Evolutionary conservation across 2,329 filamentous ascomycete species (phyloP).

Genomic region (Teratosphaeria pseudoeucalypti): DNA sequence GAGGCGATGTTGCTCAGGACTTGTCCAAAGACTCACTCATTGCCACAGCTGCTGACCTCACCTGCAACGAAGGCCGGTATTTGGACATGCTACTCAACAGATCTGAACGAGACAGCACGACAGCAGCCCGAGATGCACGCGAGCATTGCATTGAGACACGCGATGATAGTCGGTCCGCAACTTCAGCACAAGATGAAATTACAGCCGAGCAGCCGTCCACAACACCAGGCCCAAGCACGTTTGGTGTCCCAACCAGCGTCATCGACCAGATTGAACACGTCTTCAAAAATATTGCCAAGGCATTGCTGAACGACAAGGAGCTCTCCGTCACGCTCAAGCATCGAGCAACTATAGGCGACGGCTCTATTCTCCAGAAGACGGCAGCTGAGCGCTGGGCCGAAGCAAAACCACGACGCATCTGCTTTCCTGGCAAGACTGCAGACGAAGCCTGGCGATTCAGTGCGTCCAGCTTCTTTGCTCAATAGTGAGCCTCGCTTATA

Average conservation of each 20-base stretch:
- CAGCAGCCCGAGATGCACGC: not conserved
- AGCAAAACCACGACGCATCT: conserved; percentile 19
- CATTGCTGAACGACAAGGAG: conserved; percentile 33
- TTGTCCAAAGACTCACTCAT: conserved; percentile 16
- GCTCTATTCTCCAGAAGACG: not conserved
- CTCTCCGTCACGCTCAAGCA: conserved; percentile 41
- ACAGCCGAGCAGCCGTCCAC: not conserved
- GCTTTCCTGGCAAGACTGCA: conserved; percentile 45
- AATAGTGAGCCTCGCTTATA: not conserved
- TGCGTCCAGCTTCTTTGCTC: conserved; percentile 16
- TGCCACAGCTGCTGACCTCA: conserved; percentile 8
- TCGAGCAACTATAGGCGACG: conserved; percentile 8
- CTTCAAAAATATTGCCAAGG: conserved; percentile 42
- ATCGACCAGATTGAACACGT: conserved; percentile 43
- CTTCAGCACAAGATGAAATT: not conserved
- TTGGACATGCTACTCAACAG: not conserved
- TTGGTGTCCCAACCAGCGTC: not conserved
- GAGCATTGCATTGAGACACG: not conserved
- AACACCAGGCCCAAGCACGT: not conserved
- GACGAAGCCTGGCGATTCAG: conserved; percentile 51
- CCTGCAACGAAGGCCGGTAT: conserved; percentile 1
- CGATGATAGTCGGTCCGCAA: not conserved
- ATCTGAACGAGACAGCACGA: not conserved
- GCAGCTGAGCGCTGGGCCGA: conserved; percentile 12
- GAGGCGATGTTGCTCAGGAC: conserved; percentile 9